Evolutionary conservation across 2,329 filamentous ascomycete genomes (phyloP), one percentile per base, ranked within the genome.

Genomic region (Thielaviopsis populi): DNA sequence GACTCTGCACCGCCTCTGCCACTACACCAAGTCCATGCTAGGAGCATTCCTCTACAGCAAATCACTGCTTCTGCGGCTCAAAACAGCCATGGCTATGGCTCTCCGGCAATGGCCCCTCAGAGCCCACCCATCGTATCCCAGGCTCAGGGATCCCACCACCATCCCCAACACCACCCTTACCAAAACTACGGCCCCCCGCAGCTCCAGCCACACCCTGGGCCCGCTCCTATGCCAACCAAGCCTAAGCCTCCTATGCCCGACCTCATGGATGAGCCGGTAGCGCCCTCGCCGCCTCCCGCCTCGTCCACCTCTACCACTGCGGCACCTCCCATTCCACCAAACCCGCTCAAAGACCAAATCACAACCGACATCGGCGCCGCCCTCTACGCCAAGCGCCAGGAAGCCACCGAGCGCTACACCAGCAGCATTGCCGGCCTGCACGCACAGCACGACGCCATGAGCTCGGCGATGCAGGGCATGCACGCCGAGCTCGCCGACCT

Each of bases 321-420:
- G n/a, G 83, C 90, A 0, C 92, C 94, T 0, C 91, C 92, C 0
- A 90, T 96, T 40, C 92, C 94, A 0, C 91, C 91, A 0, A 99
- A 99, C 70, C 94, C 94, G 0, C 90, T 97, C 74, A 96, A 96
- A 72, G 91, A 97, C 73, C 86, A 88, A 22, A 82, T 97, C 17
- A 80, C 96, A 2, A 81, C 82, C 62, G 87, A 91, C 54, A 81
- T 97, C 37, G 90, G 86, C 42, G 78, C 81, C 64, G 83, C 85
- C 0, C 77, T 97, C 2, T 79, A 84, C 63, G 76, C 82, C 46
- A 85, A 88, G 67, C 84, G 91, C 17, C 83, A 85, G 67, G 80
- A 81, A 59, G 86, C 84, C 62, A 81, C 87, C 58, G 75, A 81
- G 30, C 88, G 94, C 70, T 91, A 91, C 68, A 80, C 83, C 19